Evolutionary conservation across 352 stramenopile genomes (phyloP).

Genomic region (Pythium oligandrum): DNA sequence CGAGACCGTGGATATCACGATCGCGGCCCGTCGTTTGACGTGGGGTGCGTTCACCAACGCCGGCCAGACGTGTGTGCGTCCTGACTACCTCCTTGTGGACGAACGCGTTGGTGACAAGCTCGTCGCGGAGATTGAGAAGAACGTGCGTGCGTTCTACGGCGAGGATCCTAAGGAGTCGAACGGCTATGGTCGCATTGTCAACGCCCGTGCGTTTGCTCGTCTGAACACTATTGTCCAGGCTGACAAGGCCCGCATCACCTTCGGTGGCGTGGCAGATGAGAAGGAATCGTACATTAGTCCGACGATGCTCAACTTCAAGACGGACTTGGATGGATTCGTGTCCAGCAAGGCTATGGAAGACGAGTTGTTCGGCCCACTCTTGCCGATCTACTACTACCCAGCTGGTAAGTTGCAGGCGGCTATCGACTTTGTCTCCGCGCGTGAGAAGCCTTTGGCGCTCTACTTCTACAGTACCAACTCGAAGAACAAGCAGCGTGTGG

Average conservation of each 20-base stretch:
- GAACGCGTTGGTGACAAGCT: constrained; percentile 68
- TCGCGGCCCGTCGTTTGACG: constrained; percentile 79
- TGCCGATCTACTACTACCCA: constrained; percentile 88
- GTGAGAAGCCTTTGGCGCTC: constrained; percentile 24
- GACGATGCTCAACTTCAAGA: constrained; percentile 86
- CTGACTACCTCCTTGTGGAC: constrained; percentile 92
- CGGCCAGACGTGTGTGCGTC: constrained; percentile 93
- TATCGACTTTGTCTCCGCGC: constrained; percentile 21
- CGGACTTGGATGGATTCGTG: constrained; percentile 37
- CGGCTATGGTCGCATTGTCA: constrained; percentile 65
- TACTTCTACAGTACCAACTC: constrained; percentile 23
- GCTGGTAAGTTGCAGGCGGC: constrained; percentile 19
- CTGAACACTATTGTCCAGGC: constrained; percentile 24
- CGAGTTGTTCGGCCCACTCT: constrained; percentile 95
- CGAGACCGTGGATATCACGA: constrained; percentile 32
- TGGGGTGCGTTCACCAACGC: constrained; percentile 87
- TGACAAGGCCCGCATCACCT: constrained; percentile 43
- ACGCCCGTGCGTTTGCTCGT: constrained; percentile 58
- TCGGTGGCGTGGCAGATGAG: constrained; percentile 52
- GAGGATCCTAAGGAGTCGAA: constrained; percentile 37
- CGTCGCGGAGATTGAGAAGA: constrained; percentile 28
- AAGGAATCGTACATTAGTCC: constrained; percentile 79
- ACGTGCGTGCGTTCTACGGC: constrained; percentile 46
- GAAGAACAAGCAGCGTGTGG: constrained; percentile 13
- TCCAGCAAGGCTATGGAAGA: constrained; percentile 74